Base-by-base conservation (phyloP, 2,329 filamentous ascomycete species). In the Cordyceps tenuipes region DNA sequence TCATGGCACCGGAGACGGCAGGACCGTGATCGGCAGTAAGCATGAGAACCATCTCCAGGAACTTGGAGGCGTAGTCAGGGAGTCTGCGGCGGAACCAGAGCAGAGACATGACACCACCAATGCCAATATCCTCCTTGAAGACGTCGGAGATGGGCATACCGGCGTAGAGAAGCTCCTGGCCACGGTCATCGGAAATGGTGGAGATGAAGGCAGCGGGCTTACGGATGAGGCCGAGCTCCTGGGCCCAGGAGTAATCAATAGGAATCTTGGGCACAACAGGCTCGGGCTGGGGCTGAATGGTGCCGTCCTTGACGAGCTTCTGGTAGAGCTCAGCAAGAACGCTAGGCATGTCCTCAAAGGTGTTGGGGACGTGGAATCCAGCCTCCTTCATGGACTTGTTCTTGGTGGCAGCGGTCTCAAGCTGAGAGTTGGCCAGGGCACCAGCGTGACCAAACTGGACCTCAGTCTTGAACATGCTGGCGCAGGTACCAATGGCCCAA, bases 21-120 rank as follows among this genome's bases (percentile, higher is more conserved):
- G 94, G 94, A 78, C 94, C 94, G 86, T 99, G 94, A 74, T 99
- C 94, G 70, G 94, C 94, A 73, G 94, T 99, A 73, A 99, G 86
- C 94, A 99, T 99, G 76, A 99, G 93, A 67, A 99, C 94, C 94
- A 99, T 99, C 84, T 99, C 94, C 68, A 99, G 81, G 84, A 99
- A 99, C 81, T 96, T 96, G 84, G 91, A 95, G 72, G 94, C 94
- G 75, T 97, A 97, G 72, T 88, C 82, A 65, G 94, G 94, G 64
- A 99, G 89, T 73, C 94, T 90, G 77, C 94, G 92, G 72, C 94
- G 93, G 91, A 99, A 99, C 94, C 94, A 99, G 69, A 99, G 83
- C 61, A 99, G 86, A 63, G 94, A 97, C 94, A 99, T 99, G 80
- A 99, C 94, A 88, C 94, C 94, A 75, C 94, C 94, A 69, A 99